These are phyloP conservation scores for Scolecobasidium constrictum DNA, from an alignment of 2,329 filamentous ascomycete species.

Conservation along the genomic window DNA sequence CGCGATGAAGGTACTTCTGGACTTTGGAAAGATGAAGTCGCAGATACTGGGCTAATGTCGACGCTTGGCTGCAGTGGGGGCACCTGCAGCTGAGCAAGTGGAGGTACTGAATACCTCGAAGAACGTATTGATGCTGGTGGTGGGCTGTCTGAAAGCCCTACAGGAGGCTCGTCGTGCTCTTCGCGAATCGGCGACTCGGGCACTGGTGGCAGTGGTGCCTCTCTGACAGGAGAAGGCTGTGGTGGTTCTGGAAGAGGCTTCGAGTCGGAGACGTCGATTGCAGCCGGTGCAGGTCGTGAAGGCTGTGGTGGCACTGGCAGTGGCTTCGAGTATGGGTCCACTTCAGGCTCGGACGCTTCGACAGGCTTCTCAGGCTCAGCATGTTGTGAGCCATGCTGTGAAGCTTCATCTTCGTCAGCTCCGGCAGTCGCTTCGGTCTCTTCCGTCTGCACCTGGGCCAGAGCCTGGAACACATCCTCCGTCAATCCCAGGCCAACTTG, in stretches of 20 bases:
- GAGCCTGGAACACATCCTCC: constrained; percentile 23
- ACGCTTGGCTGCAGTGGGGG: constrained; percentile 17
- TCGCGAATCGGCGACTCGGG: constrained; percentile 3
- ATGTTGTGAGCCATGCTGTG: neutral
- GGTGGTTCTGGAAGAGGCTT: neutral
- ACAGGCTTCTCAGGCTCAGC: neutral
- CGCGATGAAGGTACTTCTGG: constrained; percentile 21
- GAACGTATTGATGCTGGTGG: constrained; percentile 30
- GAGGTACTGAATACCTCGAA: constrained; percentile 37
- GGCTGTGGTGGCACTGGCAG: constrained; percentile 50
- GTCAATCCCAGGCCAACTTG: constrained; percentile 34
- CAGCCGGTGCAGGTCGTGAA: constrained; percentile 21
- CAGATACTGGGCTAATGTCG: constrained; percentile 14
- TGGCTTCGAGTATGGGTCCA: constrained; percentile 50
- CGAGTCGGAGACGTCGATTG: constrained; percentile 2
- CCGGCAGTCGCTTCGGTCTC: constrained; percentile 1
- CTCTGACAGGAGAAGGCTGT: neutral
- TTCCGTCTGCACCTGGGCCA: constrained; percentile 11
- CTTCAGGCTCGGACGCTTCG: constrained; percentile 16
- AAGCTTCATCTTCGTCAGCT: neutral
- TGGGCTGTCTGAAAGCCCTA: constrained; percentile 21
- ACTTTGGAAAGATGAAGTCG: constrained; percentile 21
- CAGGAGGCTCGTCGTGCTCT: constrained; percentile 14
- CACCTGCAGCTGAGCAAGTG: constrained; percentile 19
- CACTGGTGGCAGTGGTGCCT: neutral